Base-by-base conservation (phyloP, 495 filamentous ascomycete genomes). In the Penicillium goetzii region DNA sequence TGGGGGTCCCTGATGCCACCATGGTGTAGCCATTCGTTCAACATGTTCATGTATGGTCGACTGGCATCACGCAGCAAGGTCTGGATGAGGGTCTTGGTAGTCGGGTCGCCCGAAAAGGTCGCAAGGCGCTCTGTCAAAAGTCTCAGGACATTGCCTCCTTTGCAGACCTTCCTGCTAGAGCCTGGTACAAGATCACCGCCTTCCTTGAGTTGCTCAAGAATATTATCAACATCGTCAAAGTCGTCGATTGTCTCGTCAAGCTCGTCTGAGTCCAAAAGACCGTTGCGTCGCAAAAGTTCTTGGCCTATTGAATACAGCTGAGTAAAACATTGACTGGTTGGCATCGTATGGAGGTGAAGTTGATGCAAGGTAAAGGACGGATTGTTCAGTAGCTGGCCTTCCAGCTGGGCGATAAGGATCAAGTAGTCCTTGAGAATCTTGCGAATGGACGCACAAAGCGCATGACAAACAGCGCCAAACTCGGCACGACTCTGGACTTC, bases 1-100 rank as follows among this genome's bases (percentile, higher is more conserved):
- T 97, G 96, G 2, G 94, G 92, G 74, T 99, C 95, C 72, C 88
- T 90, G 72, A 99, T 98, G 41, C 89, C 92, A 19, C 95, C 95
- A 70, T 96, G 93, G 71, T 99, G 95, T 25, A 99, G 75, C 96
- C 95, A 99, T 72, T 98, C 95, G 69, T 99, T 99, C 60, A 99
- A 78, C 95, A 99, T 99, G 25, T 83, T 84, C 95, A 98, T 97
- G 67, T 99, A 99, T 0, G 95, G 95, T 33, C 92, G 83, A 64
- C 92, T 97, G 2, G 94, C 90, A 74, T 98, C 95, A 41, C 91
- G 83, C 49, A 99, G 75, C 30, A 99, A 78, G 4, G 85, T 88
- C 30, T 91, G 92, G 3, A 99, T 82, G 12, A 98, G 72, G 15
- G 86, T 83, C 58, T 89, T 86, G 8, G 95, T 93, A 5, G 91